Evolutionary conservation across 179 eudicot genomes (phyloP).

Genomic region (Gypsophila paniculata): DNA sequence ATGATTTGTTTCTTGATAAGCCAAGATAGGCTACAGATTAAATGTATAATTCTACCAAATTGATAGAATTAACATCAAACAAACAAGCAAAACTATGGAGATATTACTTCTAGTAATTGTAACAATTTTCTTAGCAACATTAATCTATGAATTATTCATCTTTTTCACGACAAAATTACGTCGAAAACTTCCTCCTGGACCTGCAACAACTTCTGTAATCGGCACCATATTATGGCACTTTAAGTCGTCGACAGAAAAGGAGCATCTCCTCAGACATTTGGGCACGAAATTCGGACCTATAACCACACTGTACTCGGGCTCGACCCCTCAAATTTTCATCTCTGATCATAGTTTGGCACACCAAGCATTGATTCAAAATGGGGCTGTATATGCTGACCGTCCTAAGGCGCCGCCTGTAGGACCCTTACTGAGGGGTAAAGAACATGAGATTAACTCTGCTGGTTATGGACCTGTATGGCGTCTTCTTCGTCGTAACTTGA

Average conservation of each 20-base stretch:
- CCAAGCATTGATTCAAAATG: conserved; percentile 16
- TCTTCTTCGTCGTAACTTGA: conserved; percentile 15
- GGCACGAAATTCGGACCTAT: conserved; percentile 15
- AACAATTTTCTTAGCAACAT: not conserved
- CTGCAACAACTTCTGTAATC: too few relatives aligned
- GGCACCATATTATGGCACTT: too few relatives aligned
- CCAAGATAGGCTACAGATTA: not conserved
- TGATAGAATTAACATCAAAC: not conserved
- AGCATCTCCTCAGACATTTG: too few relatives aligned
- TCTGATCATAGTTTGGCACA: conserved; percentile 10
- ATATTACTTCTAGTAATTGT: conserved; percentile 2
- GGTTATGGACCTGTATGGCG: conserved; percentile 21
- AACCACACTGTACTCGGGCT: not conserved
- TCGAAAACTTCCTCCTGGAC: conserved; percentile 17
- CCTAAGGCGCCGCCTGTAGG: conserved; percentile 10
- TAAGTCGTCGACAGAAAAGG: too few relatives aligned
- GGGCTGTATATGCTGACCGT: conserved; percentile 20
- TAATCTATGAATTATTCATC: not conserved
- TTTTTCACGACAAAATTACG: not conserved
- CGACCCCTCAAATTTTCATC: not conserved
- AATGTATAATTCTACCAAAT: not conserved
- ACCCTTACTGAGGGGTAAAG: not conserved
- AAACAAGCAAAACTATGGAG: not conserved
- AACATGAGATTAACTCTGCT: conserved; percentile 16
- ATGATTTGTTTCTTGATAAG: not conserved